These are phyloP conservation scores for Coemansia sp. DNA, from an alignment of 192 early-diverging fungal species.

Conservation along the genomic window DNA sequence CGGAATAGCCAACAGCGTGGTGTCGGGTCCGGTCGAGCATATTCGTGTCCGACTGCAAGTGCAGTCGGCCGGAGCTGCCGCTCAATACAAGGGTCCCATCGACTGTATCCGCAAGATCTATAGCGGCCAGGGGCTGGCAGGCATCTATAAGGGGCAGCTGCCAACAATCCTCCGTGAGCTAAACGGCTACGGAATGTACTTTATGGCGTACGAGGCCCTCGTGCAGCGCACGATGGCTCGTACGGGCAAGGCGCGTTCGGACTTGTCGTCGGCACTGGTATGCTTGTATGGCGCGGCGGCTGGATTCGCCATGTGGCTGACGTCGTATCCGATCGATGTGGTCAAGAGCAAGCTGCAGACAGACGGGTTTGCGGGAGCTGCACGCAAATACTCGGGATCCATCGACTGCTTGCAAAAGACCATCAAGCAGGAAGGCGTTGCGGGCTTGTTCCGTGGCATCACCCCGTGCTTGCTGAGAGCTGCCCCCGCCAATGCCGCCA, in stretches of 20 bases:
- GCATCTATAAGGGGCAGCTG: conserved; percentile 88
- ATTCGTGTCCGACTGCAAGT: conserved; percentile 94
- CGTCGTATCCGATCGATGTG: conserved; percentile 88
- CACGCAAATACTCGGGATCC: conserved; percentile 67
- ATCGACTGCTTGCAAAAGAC: conserved; percentile 81
- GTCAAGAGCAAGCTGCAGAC: conserved; percentile 96
- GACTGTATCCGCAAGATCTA: conserved; percentile 86
- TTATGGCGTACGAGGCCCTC: conserved; percentile 86
- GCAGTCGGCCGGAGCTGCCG: conserved; percentile 64
- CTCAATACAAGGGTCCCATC: conserved; percentile 68
- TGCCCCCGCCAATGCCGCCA: conserved; percentile 89
- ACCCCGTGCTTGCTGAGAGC: conserved; percentile 86
- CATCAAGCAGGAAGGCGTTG: conserved; percentile 71
- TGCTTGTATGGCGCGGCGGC: conserved; percentile 79
- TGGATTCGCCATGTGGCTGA: conserved; percentile 82
- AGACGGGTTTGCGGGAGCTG: conserved; percentile 68
- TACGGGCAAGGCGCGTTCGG: conserved; percentile 58
- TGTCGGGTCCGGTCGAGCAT: conserved; percentile 94
- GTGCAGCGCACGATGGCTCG: conserved; percentile 72
- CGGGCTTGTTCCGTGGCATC: conserved; percentile 85
- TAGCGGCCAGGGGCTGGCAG: conserved; percentile 65
- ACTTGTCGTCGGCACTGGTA: conserved; percentile 76
- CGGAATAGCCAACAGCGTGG: conserved; percentile 84
- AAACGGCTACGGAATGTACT: conserved; percentile 92
- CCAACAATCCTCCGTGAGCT: conserved; percentile 87